Base-by-base conservation (phyloP, 2,329 filamentous ascomycete species). In the Aspergillus chevalieri region DNA sequence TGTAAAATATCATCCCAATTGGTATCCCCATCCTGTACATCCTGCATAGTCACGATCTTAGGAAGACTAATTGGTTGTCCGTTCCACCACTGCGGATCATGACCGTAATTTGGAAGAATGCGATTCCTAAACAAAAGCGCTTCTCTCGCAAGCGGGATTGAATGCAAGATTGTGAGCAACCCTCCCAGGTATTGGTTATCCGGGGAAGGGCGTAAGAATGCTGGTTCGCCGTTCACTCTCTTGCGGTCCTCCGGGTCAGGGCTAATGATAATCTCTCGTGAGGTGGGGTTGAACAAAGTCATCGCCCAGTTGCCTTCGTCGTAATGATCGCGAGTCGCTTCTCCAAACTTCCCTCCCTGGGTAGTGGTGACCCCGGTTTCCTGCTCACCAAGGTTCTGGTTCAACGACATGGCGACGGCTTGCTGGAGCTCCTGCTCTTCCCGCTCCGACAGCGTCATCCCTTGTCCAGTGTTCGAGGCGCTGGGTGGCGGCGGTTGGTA, bases 41-140 rank as follows among this genome's bases (percentile, higher is more conserved):
- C 64, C 24, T 66, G 59, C 14, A 73, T 59, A 46, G 76, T 72
- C n/a, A 82, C 72, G 19, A 79, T 75, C 43, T 73, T 75, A 3
- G 77, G 71, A 12, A 75, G 63, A 26, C 73, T 67, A 22, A 81
- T 76, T 0, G 74, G 62, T 26, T 72, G 73, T 17, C 82, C 82
- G 57, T 77, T 79, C 82, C 82, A 85, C 82, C 82, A 85, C 9
- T 81, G 76, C 1, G 71, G 56, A 51, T 82, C 75, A 47, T 75
- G 64, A 41, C 79, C 79, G 57, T 85, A 85, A 50, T 78, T 70
- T 2, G 66, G 60, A 21, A 74, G 63, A 5, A 70, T 57, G 22
- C 73, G 65, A 6, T 68, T 67, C n/a, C 75, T 70, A 38, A 75
- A 62, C 10, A 84, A 63, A 8, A 85, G 69, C 7, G 78, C 76